Evolutionary conservation across 352 stramenopile genomes (phyloP).

Genomic region (Globisporangium barbulae): DNA sequence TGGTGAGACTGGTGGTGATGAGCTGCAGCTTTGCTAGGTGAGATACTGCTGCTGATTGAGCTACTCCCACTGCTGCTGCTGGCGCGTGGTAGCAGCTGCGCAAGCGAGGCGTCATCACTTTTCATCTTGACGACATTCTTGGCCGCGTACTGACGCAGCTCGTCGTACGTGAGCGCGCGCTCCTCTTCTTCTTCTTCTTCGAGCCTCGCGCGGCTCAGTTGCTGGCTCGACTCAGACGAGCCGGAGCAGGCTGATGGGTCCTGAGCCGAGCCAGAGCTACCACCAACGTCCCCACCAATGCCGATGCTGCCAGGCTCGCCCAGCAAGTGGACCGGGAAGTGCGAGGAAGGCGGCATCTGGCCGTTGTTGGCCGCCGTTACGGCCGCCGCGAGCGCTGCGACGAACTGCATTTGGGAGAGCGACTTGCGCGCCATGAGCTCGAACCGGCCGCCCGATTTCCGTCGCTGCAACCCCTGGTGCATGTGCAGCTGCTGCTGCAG

Average conservation of each 20-base stretch:
- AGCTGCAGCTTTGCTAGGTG: background rate
- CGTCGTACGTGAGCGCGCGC: constrained; percentile 66
- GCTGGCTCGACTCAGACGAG: background rate
- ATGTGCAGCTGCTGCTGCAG: constrained; percentile 19
- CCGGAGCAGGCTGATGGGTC: background rate
- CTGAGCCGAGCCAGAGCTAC: background rate
- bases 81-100: background rate
- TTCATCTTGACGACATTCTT: constrained; percentile 43
- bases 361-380: constrained; percentile 7
- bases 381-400: constrained; percentile 22
- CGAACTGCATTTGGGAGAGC: constrained; percentile 42
- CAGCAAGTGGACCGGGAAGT: background rate
- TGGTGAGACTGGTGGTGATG: background rate
- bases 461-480: constrained; percentile 25
- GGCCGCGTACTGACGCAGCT: constrained; percentile 60
- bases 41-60: background rate
- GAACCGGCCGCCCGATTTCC: constrained; percentile 26
- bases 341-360: background rate
- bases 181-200: constrained; percentile 72
- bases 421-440: constrained; percentile 41
- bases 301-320: background rate
- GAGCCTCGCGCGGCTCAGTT: constrained; percentile 6
- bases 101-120: constrained; percentile 13
- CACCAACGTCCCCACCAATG: background rate
- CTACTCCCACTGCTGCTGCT: background rate